Evolutionary conservation across 176 grass and related monocot genomes (phyloP).

Genomic region (Juncus effusus): DNA sequence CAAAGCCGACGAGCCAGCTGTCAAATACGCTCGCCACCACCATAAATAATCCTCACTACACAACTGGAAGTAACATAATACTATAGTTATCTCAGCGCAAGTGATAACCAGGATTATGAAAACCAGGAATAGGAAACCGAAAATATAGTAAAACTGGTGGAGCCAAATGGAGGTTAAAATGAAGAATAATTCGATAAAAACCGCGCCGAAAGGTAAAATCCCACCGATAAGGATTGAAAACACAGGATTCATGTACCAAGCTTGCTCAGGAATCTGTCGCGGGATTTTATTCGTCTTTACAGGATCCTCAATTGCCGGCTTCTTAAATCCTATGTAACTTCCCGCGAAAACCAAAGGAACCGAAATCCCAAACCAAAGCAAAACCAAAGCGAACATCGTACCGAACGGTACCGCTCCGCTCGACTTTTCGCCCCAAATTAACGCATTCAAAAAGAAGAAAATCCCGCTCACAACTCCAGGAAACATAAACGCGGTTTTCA

Average conservation of each 20-base stretch:
- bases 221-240: conserved; percentile 78
- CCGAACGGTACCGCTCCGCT: conserved; percentile 83
- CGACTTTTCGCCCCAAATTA: conserved; percentile 88
- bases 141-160: conserved; percentile 97
- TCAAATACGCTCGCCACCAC: conserved; percentile 95
- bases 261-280: conserved; percentile 66
- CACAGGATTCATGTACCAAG: conserved; percentile 82
- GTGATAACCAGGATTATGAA: conserved; percentile 73
- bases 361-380: conserved; percentile 94
- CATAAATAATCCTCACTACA: conserved; percentile 85
- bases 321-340: conserved; percentile 84
- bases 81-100: conserved; percentile 76
- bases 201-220: conserved; percentile 86
- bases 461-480: conserved; percentile 52
- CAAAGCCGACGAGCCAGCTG: conserved; percentile 71
- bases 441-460: conserved; percentile 73
- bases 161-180: conserved; percentile 93
- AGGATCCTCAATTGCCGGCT: conserved; percentile 52
- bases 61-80: conserved; percentile 95
- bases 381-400: conserved; percentile 80
- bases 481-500: conserved; percentile 71
- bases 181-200: conserved; percentile 98
- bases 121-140: conserved; percentile 85
- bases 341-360: conserved; percentile 70
- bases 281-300: conserved; percentile 88